These are phyloP conservation scores for Glebionis coronaria DNA, from an alignment of 129 eudicot genomes.

Conservation along the genomic window DNA sequence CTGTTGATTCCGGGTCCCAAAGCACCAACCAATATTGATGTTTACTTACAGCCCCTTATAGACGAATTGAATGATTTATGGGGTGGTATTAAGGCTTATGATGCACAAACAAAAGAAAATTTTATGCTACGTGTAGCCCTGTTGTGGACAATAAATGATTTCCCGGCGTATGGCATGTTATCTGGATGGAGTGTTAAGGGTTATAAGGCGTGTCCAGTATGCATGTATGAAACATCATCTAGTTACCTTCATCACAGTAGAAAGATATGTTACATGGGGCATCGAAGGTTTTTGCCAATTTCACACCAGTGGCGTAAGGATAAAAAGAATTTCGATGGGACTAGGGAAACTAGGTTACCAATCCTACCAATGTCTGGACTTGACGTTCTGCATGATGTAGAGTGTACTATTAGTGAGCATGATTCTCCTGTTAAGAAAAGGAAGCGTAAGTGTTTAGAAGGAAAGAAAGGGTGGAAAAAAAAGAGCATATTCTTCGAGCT, in stretches of 20 bases:
- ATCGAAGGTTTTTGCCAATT: background rate
- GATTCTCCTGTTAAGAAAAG: too few relatives aligned
- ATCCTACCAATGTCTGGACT: background rate
- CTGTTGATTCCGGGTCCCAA: background rate
- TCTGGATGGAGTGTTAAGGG: background rate
- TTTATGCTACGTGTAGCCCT: background rate
- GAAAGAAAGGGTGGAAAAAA: too few relatives aligned
- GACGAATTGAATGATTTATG: background rate
- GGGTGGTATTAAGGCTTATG: background rate
- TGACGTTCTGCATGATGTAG: too few relatives aligned
- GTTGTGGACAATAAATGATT: constrained; percentile 9
- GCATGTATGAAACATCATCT: too few relatives aligned
- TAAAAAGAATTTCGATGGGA: background rate
- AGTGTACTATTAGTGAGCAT: background rate
- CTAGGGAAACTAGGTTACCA: background rate
- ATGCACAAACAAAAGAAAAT: background rate
- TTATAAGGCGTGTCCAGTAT: too few relatives aligned
- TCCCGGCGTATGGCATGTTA: background rate
- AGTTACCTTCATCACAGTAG: background rate
- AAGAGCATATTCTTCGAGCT: too few relatives aligned
- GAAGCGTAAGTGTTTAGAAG: too few relatives aligned
- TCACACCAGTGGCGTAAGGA: background rate
- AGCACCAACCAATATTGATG: background rate
- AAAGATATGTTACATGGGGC: background rate
- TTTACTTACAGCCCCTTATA: background rate